phyloP scores from a whole-genome alignment of 495 filamentous ascomycete genomes.

The Chaetomium tenue region DNA sequence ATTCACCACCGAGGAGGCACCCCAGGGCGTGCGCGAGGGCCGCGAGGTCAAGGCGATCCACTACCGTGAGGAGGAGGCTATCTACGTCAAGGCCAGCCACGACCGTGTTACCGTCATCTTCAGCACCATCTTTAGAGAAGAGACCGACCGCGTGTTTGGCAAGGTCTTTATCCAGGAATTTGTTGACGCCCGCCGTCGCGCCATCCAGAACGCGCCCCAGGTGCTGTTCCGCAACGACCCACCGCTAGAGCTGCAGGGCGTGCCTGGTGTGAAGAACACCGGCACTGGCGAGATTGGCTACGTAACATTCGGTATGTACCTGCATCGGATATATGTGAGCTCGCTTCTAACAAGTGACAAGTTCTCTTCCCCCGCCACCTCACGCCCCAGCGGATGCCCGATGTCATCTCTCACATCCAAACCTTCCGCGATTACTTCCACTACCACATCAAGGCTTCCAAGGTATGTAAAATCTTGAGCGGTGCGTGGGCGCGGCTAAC shows the following conservation, averaged over 20 bases:
- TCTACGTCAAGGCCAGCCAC: conserved; percentile 96
- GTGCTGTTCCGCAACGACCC: conserved; percentile 96
- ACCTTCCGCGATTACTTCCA: conserved; percentile 99
- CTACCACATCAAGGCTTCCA: conserved; percentile 99
- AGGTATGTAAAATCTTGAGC: conserved; percentile 16
- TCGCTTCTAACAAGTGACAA: conserved; percentile 39
- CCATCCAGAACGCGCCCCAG: conserved; percentile 96
- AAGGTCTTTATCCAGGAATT: conserved; percentile 96
- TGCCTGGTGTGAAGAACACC: conserved; percentile 73
- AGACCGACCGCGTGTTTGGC: conserved; percentile 94
- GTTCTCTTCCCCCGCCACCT: conserved; percentile 96
- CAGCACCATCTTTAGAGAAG: conserved; percentile 95
- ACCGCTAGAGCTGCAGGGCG: conserved; percentile 81
- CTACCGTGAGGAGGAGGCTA: conserved; percentile 98
- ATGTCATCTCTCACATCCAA: conserved; percentile 97
- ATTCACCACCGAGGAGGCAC: conserved; percentile 86
- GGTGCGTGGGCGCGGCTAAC: not conserved
- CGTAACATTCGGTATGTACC: conserved; percentile 85
- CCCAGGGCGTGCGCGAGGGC: conserved; percentile 80
- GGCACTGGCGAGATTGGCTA: conserved; percentile 86
- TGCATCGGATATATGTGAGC: too few relatives aligned
- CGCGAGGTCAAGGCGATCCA: conserved; percentile 95
- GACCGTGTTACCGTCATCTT: conserved; percentile 98
- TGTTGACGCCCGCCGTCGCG: conserved; percentile 88
- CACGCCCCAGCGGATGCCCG: conserved; percentile 80